These are phyloP conservation scores for Oryza meridionalis DNA, from an alignment of 176 grass and related monocot genomes.

Conservation along the genomic window DNA sequence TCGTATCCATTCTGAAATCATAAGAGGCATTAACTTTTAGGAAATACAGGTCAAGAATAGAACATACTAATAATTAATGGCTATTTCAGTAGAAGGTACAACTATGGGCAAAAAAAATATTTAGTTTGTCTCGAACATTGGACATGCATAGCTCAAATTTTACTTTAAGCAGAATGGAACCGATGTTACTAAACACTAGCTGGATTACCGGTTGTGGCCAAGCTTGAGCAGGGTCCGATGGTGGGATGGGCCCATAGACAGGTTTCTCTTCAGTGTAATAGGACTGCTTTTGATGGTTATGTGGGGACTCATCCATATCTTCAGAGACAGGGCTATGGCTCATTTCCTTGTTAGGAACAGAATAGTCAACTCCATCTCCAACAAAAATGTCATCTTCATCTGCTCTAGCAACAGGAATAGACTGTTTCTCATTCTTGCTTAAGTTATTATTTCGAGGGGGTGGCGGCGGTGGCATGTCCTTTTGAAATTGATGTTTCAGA, in stretches of 20 bases:
- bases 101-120: background rate
- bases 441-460: constrained; percentile 52
- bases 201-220: constrained; percentile 83
- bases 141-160: constrained; percentile 21
- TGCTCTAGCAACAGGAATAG: constrained; percentile 49
- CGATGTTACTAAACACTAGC: constrained; percentile 22
- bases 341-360: constrained; percentile 83
- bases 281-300: constrained; percentile 58
- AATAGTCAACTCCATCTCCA: constrained; percentile 86
- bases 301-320: constrained; percentile 86
- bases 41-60: background rate
- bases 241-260: constrained; percentile 80
- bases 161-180: background rate
- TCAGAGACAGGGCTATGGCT: constrained; percentile 78
- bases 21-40: constrained; percentile 20
- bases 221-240: constrained; percentile 74
- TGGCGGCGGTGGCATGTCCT: constrained; percentile 55
- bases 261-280: constrained; percentile 74
- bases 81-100: constrained; percentile 16
- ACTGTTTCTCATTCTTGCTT: constrained; percentile 58
- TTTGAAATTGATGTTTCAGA: constrained; percentile 60
- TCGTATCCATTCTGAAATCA: constrained; percentile 79
- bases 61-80: background rate
- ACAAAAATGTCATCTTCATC: constrained; percentile 88
- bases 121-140: background rate